Conservation (phyloP, 1,284 basidiomycete species). For the Sphaerobolus stellatus region DNA sequence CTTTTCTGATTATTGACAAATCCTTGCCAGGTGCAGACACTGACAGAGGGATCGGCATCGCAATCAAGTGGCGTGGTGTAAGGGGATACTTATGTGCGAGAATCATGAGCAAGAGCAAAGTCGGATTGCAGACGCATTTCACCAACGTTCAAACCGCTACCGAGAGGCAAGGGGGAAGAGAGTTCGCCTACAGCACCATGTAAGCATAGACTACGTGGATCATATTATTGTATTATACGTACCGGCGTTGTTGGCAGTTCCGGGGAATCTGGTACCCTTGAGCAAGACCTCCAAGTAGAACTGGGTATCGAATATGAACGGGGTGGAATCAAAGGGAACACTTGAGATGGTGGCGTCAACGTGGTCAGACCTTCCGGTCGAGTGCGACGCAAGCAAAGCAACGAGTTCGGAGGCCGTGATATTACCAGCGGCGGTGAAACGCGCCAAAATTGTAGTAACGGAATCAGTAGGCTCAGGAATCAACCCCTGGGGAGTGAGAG, state of each 20-base stretch:
- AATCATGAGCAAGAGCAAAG: slow-evolving; percentile 24
- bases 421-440: slow-evolving; percentile 27
- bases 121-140: slow-evolving; percentile 34
- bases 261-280: slow-evolving; percentile 20
- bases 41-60: slow-evolving; percentile 7
- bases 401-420: slow-evolving; percentile 26
- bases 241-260: neutral
- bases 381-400: slow-evolving; percentile 22
- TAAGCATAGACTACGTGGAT: neutral
- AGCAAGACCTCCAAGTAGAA: slow-evolving; percentile 31
- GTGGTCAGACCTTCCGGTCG: slow-evolving; percentile 1
- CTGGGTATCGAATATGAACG: slow-evolving; percentile 29
- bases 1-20: slow-evolving; percentile 15
- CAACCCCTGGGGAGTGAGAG: slow-evolving; percentile 18
- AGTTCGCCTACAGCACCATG: slow-evolving; percentile 21
- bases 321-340: slow-evolving; percentile 32
- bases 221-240: neutral
- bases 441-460: slow-evolving; percentile 23
- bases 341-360: slow-evolving; percentile 12
- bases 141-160: slow-evolving; percentile 5
- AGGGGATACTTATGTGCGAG: slow-evolving; percentile 4
- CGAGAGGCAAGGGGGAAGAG: slow-evolving; percentile 17
- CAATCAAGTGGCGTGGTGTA: neutral
- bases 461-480: slow-evolving; percentile 26
- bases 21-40: slow-evolving; percentile 16